phyloP scores from a whole-genome alignment of 257 asterid genomes.

The Rauvolfia tetraphylla region DNA sequence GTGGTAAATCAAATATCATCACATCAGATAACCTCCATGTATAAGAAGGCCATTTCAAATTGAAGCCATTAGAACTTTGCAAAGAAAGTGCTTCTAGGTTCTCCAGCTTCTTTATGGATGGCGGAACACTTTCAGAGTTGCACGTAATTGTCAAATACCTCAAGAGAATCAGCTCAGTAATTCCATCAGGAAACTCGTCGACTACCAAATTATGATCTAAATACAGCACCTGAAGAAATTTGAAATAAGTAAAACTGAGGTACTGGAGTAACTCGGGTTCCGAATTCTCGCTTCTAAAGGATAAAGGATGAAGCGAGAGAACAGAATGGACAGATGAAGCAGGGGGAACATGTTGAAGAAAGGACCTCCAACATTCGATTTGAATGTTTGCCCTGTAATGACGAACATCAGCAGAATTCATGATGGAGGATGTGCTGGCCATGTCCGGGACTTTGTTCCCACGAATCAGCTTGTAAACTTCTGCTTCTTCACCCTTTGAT shows the following conservation, averaged over 20 bases:
- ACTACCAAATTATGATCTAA: background rate
- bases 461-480: background rate
- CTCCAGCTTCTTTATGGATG: too few species aligned
- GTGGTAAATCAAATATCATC: too few species aligned
- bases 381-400: background rate
- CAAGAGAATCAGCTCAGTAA: too few species aligned
- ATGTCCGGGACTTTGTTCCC: too few species aligned
- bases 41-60: too few species aligned
- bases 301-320: background rate
- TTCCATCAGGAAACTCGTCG: background rate
- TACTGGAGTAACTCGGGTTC: too few species aligned
- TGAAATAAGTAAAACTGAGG: background rate
- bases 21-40: too few species aligned
- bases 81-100: background rate
- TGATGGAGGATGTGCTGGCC: too few species aligned
- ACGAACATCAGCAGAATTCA: too few species aligned
- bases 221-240: background rate
- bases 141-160: too few species aligned
- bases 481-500: background rate
- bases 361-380: background rate
- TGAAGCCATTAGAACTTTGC: rapidly evolving
- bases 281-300: background rate
- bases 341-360: background rate
- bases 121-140: too few species aligned
- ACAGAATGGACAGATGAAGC: too few species aligned